phyloP scores from a whole-genome alignment of 306 rosid species.

The Trichosanthes truncata region DNA sequence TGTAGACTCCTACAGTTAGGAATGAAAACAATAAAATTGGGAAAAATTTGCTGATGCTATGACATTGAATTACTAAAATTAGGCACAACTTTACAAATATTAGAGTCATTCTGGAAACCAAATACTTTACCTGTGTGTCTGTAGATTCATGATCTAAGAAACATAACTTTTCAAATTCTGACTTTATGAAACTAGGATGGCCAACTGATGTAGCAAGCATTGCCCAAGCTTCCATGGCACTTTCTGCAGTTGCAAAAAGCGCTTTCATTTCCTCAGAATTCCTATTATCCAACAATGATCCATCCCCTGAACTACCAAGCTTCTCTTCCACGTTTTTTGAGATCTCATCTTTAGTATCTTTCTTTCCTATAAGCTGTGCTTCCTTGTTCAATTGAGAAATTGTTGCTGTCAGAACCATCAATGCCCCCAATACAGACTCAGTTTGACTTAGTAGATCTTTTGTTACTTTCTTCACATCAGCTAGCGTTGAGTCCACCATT shows the following conservation, averaged over 20 bases:
- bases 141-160: constrained; percentile 74
- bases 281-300: constrained; percentile 41
- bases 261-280: constrained; percentile 71
- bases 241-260: constrained; percentile 86
- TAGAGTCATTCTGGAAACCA: constrained; percentile 15
- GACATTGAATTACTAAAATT: background rate
- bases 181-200: constrained; percentile 86
- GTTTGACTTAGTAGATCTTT: constrained; percentile 70
- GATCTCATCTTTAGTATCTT: constrained; percentile 25
- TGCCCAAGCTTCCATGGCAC: constrained; percentile 98
- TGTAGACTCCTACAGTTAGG: constrained; percentile 29
- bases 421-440: constrained; percentile 80
- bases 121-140: constrained; percentile 68
- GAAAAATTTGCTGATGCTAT: constrained; percentile 6
- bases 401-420: constrained; percentile 81
- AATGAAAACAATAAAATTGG: constrained; percentile 13
- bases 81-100: background rate
- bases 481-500: constrained; percentile 52
- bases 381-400: constrained; percentile 61
- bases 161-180: constrained; percentile 89
- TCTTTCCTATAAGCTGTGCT: constrained; percentile 29
- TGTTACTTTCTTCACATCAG: constrained; percentile 70
- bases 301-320: constrained; percentile 32
- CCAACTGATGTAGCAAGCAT: constrained; percentile 92
- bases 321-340: constrained; percentile 23